phyloP scores from a whole-genome alignment of 208 protist genomes.

The Leishmania lainsoni region DNA sequence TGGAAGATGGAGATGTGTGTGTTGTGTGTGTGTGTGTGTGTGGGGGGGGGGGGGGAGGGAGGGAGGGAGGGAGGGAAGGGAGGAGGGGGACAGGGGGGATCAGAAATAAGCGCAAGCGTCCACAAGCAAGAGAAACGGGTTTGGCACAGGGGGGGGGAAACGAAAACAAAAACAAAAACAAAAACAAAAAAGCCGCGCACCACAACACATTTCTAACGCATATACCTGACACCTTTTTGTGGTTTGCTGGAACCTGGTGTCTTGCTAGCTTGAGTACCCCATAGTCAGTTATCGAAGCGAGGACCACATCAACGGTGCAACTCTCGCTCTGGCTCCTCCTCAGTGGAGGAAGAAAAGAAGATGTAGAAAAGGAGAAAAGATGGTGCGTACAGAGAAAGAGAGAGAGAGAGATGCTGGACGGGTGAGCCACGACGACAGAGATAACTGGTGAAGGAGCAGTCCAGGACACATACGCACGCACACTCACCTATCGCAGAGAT shows the following conservation, averaged over 20 bases:
- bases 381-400: background rate
- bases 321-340: background rate
- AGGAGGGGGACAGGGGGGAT: background rate
- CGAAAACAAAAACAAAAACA: background rate
- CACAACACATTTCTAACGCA: conserved; percentile 9
- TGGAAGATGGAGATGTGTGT: background rate
- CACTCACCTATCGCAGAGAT: background rate
- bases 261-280: too few relatives aligned
- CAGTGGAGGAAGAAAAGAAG: background rate
- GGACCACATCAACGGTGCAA: background rate
- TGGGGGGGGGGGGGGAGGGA: background rate
- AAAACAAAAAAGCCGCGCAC: conserved; percentile 10
- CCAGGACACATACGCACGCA: background rate
- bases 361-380: background rate
- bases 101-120: background rate
- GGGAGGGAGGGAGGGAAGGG: background rate
- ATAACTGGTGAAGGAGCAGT: background rate
- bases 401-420: background rate
- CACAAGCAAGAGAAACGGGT: background rate
- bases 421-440: background rate
- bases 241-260: too few relatives aligned
- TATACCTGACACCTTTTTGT: background rate
- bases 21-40: too few relatives aligned
- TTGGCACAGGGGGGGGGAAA: too few relatives aligned
- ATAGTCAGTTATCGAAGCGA: background rate